phyloP scores from a whole-genome alignment of 192 early-diverging fungal species.

The Anaeromyces robustus region DNA sequence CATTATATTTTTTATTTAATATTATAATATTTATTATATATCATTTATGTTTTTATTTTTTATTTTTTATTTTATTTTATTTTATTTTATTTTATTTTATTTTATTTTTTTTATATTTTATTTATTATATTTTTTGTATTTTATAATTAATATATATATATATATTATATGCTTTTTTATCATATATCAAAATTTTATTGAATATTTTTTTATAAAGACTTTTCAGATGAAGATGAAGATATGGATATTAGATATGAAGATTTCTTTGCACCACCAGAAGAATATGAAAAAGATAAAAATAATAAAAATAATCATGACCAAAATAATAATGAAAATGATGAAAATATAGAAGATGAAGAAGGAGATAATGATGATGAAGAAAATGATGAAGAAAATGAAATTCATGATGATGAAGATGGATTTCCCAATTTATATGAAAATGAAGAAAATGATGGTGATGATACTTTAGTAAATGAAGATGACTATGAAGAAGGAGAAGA shows the following conservation, averaged over 20 bases:
- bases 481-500: slow-evolving; percentile 1
- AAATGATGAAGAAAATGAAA: not conserved
- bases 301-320: not conserved
- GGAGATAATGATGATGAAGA: slow-evolving; percentile 14
- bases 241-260: not conserved
- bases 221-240: slow-evolving; percentile 7
- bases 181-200: too few species aligned
- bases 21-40: too few species aligned
- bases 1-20: too few species aligned
- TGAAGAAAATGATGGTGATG: slow-evolving; percentile 19
- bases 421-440: slow-evolving; percentile 5
- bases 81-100: not conserved
- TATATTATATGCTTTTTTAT: not conserved
- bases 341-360: slow-evolving; percentile 21
- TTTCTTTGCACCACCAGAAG: not conserved
- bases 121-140: too few species aligned
- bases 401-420: slow-evolving; percentile 1
- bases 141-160: not conserved
- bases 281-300: not conserved
- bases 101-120: too few species aligned
- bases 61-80: too few species aligned
- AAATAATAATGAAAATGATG: slow-evolving; percentile 6
- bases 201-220: not conserved
- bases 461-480: slow-evolving; percentile 14
- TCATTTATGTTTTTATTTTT: too few species aligned